Evolutionary conservation across 257 asterid genomes (phyloP).

Genomic region (Voacanga thouarsii): DNA sequence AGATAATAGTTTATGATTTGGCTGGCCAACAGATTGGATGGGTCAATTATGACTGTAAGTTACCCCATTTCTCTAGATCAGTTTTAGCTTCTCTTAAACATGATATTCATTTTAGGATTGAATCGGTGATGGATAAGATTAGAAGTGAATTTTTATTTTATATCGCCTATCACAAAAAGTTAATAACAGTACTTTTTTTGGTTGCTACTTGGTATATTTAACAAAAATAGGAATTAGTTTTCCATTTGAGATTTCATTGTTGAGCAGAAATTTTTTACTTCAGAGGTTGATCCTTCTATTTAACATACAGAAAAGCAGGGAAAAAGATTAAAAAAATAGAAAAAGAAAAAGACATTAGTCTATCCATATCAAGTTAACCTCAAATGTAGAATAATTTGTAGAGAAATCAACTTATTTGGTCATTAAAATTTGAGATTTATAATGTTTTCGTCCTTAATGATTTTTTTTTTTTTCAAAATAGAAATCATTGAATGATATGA

Average conservation of each 20-base stretch:
- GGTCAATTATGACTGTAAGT: constrained; percentile 92
- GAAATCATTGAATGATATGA: too few relatives aligned
- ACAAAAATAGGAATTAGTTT: not conserved
- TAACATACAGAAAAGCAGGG: too few relatives aligned
- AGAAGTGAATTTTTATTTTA: not conserved
- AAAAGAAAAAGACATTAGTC: too few relatives aligned
- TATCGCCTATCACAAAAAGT: not conserved
- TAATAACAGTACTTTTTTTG: not conserved
- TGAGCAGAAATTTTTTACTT: too few relatives aligned
- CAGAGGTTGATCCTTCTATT: too few relatives aligned
- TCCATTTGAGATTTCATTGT: not conserved
- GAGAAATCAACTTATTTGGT: too few relatives aligned
- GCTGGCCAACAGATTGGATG: constrained; percentile 81
- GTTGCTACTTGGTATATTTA: not conserved
- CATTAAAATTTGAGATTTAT: too few relatives aligned
- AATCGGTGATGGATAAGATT: not conserved
- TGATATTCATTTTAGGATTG: not conserved
- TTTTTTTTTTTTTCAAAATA: too few relatives aligned
- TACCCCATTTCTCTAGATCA: not conserved
- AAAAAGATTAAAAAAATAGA: too few relatives aligned
- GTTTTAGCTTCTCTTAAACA: not conserved
- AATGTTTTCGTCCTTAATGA: too few relatives aligned
- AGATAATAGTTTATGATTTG: constrained; percentile 83
- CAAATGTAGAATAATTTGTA: too few relatives aligned
- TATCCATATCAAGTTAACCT: too few relatives aligned